A percentile compares a stretch with the other conserved stretches of the same genome.
Evolutionary conservation across 192 early-diverging fungal genomes (phyloP).

Genomic region (Coemansia pectinata): DNA sequence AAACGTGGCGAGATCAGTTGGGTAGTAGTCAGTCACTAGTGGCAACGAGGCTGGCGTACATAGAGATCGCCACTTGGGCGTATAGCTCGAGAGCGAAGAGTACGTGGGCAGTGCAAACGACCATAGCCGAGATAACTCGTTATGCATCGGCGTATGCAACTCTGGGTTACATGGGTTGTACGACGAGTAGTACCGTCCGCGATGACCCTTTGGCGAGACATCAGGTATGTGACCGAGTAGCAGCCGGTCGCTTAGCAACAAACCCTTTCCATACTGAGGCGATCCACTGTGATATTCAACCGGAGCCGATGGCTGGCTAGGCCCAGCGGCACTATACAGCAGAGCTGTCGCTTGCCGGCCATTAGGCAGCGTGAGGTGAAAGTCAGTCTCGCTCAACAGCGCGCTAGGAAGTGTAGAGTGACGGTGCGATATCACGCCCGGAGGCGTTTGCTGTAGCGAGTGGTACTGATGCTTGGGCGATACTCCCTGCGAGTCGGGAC

Average conservation of each 20-base stretch:
- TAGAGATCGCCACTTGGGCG: constrained; percentile 85
- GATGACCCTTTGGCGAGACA: neutral
- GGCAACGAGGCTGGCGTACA: constrained; percentile 93
- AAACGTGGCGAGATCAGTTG: constrained; percentile 61
- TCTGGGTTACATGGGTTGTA: constrained; percentile 78
- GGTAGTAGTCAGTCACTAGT: constrained; percentile 83
- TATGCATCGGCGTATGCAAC: constrained; percentile 57
- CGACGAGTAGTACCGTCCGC: constrained; percentile 9
- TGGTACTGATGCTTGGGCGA: constrained; percentile 4
- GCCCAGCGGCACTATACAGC: neutral
- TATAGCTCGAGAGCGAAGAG: constrained; percentile 59
- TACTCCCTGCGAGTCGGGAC: constrained; percentile 6
- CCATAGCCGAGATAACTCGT: constrained; percentile 80
- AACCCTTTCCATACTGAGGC: constrained; percentile 18
- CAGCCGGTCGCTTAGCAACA: constrained; percentile 22
- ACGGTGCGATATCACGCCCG: neutral
- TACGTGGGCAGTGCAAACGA: constrained; percentile 79
- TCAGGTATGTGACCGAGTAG: constrained; percentile 10
- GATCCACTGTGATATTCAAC: constrained; percentile 25
- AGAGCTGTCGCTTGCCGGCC: constrained; percentile 4
- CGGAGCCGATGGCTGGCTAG: constrained; percentile 17
- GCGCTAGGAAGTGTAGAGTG: constrained; percentile 5
- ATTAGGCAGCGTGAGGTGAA: constrained; percentile 36
- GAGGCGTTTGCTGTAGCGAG: constrained; percentile 2
- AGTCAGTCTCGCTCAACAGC: constrained; percentile 6